phyloP scores from a whole-genome alignment of 768 basidiomycete genomes.

The Suillus brevipes region DNA sequence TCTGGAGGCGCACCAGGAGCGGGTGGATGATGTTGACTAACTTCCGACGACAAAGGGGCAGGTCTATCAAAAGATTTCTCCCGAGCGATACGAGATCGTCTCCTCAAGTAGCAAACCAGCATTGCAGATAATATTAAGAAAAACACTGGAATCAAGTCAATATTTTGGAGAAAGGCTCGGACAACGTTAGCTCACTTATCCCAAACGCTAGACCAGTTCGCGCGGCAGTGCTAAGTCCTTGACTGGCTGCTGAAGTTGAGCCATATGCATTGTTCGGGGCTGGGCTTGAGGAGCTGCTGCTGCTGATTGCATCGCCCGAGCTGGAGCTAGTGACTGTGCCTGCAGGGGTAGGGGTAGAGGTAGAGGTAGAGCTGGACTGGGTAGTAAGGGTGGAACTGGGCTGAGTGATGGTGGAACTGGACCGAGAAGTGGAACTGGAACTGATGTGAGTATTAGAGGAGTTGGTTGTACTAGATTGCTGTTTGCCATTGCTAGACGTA shows the following conservation, averaged over 20 bases:
- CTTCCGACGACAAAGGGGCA: conserved; percentile 7
- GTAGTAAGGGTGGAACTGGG: background rate
- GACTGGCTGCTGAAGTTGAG: conserved; percentile 3
- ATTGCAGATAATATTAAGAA: conserved; percentile 5
- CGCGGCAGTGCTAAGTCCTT: conserved; percentile 16
- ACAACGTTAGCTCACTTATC: conserved; percentile 18
- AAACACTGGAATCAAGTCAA: conserved; percentile 7
- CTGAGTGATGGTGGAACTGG: background rate
- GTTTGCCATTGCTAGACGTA: conserved; percentile 1
- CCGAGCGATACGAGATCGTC: conserved; percentile 7
- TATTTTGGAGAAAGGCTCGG: background rate
- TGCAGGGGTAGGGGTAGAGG: background rate
- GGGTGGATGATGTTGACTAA: conserved; percentile 6
- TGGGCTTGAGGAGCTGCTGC: background rate
- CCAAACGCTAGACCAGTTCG: conserved; percentile 30
- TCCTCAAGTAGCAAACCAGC: conserved; percentile 10
- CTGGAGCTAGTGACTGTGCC: background rate
- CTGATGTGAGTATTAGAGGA: background rate
- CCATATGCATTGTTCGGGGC: conserved; percentile 2
- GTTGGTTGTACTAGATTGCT: background rate
- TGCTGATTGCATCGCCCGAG: too few species aligned
- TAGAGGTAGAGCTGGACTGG: conserved; percentile 1
- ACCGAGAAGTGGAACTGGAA: background rate
- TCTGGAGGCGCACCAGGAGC: background rate
- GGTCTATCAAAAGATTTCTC: background rate